phyloP scores from a whole-genome alignment of 352 stramenopile species.

The Blastocystis sp. region DNA sequence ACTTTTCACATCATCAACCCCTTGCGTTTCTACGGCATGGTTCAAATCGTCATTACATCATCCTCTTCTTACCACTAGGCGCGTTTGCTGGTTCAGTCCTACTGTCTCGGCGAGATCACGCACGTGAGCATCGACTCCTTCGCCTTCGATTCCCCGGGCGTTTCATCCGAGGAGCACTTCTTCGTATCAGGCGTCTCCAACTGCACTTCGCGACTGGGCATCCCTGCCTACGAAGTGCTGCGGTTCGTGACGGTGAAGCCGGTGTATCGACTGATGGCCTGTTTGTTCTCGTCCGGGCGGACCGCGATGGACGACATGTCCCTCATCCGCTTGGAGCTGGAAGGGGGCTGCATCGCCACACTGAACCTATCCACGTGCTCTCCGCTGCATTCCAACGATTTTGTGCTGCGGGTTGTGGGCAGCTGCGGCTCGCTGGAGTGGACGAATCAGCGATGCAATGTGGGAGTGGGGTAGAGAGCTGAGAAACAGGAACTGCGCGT shows the following conservation, averaged over 20 bases:
- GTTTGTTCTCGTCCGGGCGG: neutral
- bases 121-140: conserved; percentile 8
- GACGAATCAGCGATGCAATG: conserved; percentile 8
- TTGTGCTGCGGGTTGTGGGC: conserved; percentile 15
- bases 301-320: conserved; percentile 16
- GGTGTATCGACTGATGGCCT: conserved; percentile 45
- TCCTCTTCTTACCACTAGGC: neutral
- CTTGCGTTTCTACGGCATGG: conserved; percentile 52
- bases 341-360: conserved; percentile 9
- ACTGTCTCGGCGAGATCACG: conserved; percentile 31
- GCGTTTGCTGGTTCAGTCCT: conserved; percentile 19
- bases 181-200: conserved; percentile 32
- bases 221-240: conserved; percentile 53
- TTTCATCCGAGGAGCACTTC: neutral
- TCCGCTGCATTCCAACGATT: neutral
- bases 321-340: conserved; percentile 35
- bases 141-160: neutral
- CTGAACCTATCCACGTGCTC: conserved; percentile 9
- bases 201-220: conserved; percentile 28
- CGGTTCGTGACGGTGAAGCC: conserved; percentile 27
- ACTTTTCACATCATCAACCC: conserved; percentile 38
- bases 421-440: conserved; percentile 10
- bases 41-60: neutral
- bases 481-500: conserved; percentile 29
- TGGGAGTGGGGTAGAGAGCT: neutral